Base-by-base conservation (phyloP, 768 basidiomycete species). In the Chiua virens region DNA sequence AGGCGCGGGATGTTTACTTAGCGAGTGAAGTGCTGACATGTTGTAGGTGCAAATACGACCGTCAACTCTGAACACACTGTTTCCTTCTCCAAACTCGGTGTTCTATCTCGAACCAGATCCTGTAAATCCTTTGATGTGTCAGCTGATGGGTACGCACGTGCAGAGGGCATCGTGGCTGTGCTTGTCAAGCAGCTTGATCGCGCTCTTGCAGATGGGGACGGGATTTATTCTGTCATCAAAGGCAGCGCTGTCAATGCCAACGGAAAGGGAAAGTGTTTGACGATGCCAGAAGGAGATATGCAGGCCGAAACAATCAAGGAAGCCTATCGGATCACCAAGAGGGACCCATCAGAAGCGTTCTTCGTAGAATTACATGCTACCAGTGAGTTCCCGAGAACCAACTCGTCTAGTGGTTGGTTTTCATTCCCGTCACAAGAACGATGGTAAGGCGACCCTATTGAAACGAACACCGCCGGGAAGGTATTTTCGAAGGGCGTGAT, bases 311-410 rank as follows among this genome's bases (percentile, higher is more conserved):
- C 69, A 22, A 73, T 72, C 47, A 65, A 55, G 48, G 60, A 60
- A 17, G 71, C 71, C 4, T 71, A 69, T 45, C 55, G 57, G 7
- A 45, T 56, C 14, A 66, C 70, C 8, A 50, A 52, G 14, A 57
- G 60, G 49, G 59, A 69, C 39, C 72, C 69, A 5, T 53, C 57
- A 1, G 76, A 80, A 21, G 74, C 75, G 4, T 78, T 79, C 50
- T 81, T 68, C 53, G 67, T 80, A 1, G 79, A 80, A 56, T 52
- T 77, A 11, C 80, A 81, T 50, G 77, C 75, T 18, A 79, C 79
- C 18, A 77, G 65, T 65, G 20, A 23, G 55, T 52, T n/a, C n/a
- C n/a, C 1, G 6, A 6, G 27, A 17, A 8, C 4, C 17, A 11
- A 13, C 9, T 37, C 22, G n/a, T 14, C 27, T 13, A 28, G 17